These are phyloP conservation scores for Dactylella cylindrospora DNA, from an alignment of 2,329 filamentous ascomycete species.

Conservation along the genomic window DNA sequence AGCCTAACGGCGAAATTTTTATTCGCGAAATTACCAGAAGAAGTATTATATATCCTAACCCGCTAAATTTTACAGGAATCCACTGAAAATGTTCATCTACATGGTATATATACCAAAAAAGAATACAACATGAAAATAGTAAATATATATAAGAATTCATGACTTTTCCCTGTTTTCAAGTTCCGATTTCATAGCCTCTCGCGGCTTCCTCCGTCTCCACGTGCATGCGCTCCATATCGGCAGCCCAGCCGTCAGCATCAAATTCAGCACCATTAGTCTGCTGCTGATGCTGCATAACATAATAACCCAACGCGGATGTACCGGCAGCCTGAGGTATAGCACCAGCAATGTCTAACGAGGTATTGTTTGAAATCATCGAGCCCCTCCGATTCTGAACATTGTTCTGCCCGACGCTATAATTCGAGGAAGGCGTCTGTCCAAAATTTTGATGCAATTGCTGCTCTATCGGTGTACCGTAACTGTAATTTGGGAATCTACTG, in stretches of 20 bases:
- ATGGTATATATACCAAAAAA: no score
- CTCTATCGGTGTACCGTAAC: slow-evolving; percentile 39
- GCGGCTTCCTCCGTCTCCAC: slow-evolving; percentile 36
- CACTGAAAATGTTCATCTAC: background rate
- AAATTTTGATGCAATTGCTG: slow-evolving; percentile 40
- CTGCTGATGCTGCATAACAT: slow-evolving; percentile 42
- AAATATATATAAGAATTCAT: slow-evolving; percentile 2
- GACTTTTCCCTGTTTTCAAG: slow-evolving; percentile 11
- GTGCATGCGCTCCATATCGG: slow-evolving; percentile 41
- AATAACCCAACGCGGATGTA: slow-evolving; percentile 28
- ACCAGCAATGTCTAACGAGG: slow-evolving; percentile 27
- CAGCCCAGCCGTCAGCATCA: slow-evolving; percentile 25
- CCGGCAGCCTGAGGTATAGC: slow-evolving; percentile 14
- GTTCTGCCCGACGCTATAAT: slow-evolving; percentile 24
- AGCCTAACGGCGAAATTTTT: no score
- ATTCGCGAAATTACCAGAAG: slow-evolving; percentile 2
- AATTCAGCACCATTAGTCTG: slow-evolving; percentile 11
- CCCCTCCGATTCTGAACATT: slow-evolving; percentile 23
- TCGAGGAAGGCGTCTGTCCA: slow-evolving; percentile 31
- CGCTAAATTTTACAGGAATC: slow-evolving; percentile 35
- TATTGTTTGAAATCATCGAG: slow-evolving; percentile 37
- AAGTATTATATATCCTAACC: slow-evolving; percentile 18
- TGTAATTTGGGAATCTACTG: slow-evolving; percentile 39
- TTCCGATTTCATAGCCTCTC: slow-evolving; percentile 40
- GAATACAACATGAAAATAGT: slow-evolving; percentile 6